Percentiles rank a stretch among this genome's conserved stretches.
These are phyloP conservation scores for Besnoitia besnoiti DNA, from an alignment of 169 alveolate species.

Conservation along the genomic window DNA sequence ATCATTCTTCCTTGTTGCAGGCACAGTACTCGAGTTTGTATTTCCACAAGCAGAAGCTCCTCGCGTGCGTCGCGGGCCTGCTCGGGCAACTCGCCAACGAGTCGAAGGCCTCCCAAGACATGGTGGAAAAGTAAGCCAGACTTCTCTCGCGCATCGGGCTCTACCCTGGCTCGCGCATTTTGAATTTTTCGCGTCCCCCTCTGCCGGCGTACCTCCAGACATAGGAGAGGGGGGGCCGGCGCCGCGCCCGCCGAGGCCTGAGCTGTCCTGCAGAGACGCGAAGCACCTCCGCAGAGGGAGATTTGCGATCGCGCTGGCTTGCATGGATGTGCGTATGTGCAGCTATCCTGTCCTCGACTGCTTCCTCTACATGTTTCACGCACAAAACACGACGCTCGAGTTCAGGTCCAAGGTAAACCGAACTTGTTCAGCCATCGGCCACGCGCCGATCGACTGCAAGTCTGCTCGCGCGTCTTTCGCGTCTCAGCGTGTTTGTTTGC, in stretches of 20 bases:
- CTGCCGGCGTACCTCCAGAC: too few species aligned
- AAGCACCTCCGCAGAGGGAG: too few species aligned
- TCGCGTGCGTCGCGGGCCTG: neutral
- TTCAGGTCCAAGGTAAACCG: neutral
- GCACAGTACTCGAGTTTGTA: conserved; percentile 3
- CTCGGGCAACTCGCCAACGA: conserved; percentile 5
- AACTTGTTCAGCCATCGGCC: neutral
- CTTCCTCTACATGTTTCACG: conserved; percentile 36
- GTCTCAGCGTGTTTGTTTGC: too few species aligned
- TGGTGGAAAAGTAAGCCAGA: neutral
- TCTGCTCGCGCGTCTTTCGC: neutral
- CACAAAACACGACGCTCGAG: neutral
- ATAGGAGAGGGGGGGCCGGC: too few species aligned
- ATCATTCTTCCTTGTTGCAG: neutral
- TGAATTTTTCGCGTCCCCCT: neutral
- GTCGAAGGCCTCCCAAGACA: neutral
- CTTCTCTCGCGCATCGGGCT: neutral
- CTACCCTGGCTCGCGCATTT: neutral
- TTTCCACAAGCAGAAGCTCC: neutral
- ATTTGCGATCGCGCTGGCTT: too few species aligned
- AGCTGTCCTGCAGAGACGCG: too few species aligned
- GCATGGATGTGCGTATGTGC: too few species aligned
- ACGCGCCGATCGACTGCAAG: neutral
- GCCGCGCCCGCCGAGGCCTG: too few species aligned
- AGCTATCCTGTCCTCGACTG: conserved; percentile 52